Base-by-base conservation (phyloP, 768 basidiomycete species). In the Myochromella boudieri region DNA sequence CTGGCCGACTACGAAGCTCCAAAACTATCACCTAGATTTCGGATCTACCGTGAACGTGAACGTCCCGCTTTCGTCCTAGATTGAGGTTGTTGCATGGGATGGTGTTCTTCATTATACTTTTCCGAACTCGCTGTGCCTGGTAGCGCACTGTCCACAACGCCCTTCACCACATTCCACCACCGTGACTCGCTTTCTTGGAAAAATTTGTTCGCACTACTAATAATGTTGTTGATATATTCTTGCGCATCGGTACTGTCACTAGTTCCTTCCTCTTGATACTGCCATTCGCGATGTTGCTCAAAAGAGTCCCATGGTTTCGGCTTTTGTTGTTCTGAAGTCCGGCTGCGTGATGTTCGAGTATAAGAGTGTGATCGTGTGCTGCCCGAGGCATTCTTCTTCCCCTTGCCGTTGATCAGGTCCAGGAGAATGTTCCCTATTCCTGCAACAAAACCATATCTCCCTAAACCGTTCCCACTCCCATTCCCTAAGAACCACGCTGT, bases 241-340 rank as follows among this genome's bases (percentile, higher is more conserved):
- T 76, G 70, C 32, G 70, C 72, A 26, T 74, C 68, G 18, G 54
- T 11, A n/a, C 67, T 55, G 20, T 64, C 58, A 36, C 51, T 55
- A 12, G 44, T 51, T n/a, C 15, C 50, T 17, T 63, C 54, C 29
- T 59, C 58, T 25, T 68, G 63, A 58, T 80, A 72, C 59, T 80
- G 79, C 85, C 84, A 82, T 34, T 81, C 72, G 29, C 62, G 66
- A 59, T 85, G 84, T 37, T 66, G 66, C 37, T 80, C 74, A 57
- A 84, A 90, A 11, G 82, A 72, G 33, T 87, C 83, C 85, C 84
- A 87, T 38, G 80, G 61, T 50, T 78, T 81, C 54, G 47, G 54
- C 61, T 56, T 58, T 48, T 18, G 54, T 38, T 54, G 36, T 33
- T 55, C 44, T 29, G 58, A 45, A 34, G 42, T 38, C 47, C 44